Base-by-base conservation (phyloP, 1,284 basidiomycete genomes). In the Acaromyces ingoldii region DNA sequence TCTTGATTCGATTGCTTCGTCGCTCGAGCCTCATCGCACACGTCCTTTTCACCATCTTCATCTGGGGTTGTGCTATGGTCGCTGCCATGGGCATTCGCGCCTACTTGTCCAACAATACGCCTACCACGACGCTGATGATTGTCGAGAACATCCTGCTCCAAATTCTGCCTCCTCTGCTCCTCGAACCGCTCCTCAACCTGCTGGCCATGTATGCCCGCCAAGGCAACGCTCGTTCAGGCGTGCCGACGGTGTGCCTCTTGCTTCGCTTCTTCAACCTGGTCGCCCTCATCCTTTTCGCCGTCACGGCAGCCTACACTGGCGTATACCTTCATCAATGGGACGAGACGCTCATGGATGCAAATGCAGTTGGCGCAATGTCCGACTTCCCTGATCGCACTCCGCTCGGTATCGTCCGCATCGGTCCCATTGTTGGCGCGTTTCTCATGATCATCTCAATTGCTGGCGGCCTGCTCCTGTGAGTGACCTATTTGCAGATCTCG, bases 251-350 rank as follows among this genome's bases (percentile, higher is more conserved):
- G 17, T 44, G 43, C 9, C 7, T 56, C 13, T 50, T 64, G 11
- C 34, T 65, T 30, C 40, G 63, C 4, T 45, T 64, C n/a, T 42
- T 65, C 24, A 65, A 65, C 55, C 41, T 65, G 25, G 41, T 65
- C 48, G 63, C 59, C 30, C 61, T 65, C 22, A 4, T 65, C 2
- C 62, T 65, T n/a, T 64, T 60, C 52, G 24, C 58, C 15, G 56
- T 65, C 15, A 52, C 50, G 1, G 53, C 55, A 2, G 58, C 61
- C 0, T 63, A 65, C 42, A 57, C 50, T 9, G 63, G 55, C 1
- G 49, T 30, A 28, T 65, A 57, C 55, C 19, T 65, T 24, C 48
- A 52, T 13, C 43, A 51, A 33, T 63, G 63, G 63, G 49, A 65
- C 26, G 50, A 49, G 1, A 58, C 58, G 4, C 40, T 65, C 6